Conservation (phyloP, 371 early-diverging fungal genomes). For the Syncephalastrum monosporum region DNA sequence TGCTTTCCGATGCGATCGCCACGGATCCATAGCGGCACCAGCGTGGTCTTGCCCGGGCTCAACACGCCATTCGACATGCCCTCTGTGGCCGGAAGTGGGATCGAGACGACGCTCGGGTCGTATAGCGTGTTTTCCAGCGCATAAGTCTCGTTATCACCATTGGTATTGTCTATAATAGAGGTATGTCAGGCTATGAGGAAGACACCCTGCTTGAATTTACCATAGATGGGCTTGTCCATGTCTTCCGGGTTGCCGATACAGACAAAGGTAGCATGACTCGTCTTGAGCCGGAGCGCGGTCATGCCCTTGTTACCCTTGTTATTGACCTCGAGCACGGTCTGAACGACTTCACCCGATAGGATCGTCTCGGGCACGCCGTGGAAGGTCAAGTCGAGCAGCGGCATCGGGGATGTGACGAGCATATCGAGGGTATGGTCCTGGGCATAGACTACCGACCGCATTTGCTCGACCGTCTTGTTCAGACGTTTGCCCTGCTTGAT, state of each 20-base stretch:
- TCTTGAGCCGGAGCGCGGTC: slow-evolving; percentile 65
- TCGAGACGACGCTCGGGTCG: slow-evolving; percentile 42
- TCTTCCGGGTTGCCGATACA: slow-evolving; percentile 61
- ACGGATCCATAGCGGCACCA: slow-evolving; percentile 86
- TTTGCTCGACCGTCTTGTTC: slow-evolving; percentile 71
- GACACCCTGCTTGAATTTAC: slow-evolving; percentile 14
- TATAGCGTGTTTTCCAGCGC: slow-evolving; percentile 29
- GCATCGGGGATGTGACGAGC: slow-evolving; percentile 81
- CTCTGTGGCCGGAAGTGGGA: slow-evolving; percentile 34
- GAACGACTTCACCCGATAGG: slow-evolving; percentile 82
- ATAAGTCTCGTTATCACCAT: slow-evolving; percentile 5
- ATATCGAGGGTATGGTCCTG: slow-evolving; percentile 71
- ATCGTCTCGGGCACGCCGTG: slow-evolving; percentile 75
- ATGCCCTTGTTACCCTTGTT: slow-evolving; percentile 84
- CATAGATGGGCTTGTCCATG: slow-evolving; percentile 44
- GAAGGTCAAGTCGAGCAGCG: slow-evolving; percentile 77
- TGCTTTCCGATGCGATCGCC: slow-evolving; percentile 91
- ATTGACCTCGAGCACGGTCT: slow-evolving; percentile 69
- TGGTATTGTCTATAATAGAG: not conserved
- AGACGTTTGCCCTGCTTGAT: slow-evolving; percentile 71
- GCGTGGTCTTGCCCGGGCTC: slow-evolving; percentile 68
- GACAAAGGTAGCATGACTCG: slow-evolving; percentile 88
- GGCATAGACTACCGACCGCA: slow-evolving; percentile 57
- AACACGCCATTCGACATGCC: slow-evolving; percentile 40
- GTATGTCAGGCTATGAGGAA: not conserved